phyloP scores from a whole-genome alignment of 345 rosid genomes.

The Jatropha curcas region DNA sequence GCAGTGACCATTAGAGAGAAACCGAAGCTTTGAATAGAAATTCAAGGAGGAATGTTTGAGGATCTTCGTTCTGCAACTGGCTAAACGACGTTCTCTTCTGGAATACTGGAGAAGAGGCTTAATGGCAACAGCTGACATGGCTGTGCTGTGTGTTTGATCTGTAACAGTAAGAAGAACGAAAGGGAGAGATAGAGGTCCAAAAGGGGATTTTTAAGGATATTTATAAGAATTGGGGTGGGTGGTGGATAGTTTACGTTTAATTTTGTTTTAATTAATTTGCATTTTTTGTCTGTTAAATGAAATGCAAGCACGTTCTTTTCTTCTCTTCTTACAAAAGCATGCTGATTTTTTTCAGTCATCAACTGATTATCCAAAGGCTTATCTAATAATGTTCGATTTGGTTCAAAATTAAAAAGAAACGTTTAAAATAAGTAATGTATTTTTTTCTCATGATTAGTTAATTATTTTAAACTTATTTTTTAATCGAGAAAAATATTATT shows the following conservation, averaged over 20 bases:
- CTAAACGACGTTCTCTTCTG: conserved; percentile 17
- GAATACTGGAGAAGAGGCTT: conserved; percentile 42
- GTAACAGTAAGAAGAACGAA: background rate
- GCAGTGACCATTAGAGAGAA: conserved; percentile 29
- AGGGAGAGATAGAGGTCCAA: background rate
- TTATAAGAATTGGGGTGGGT: background rate
- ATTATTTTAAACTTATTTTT: too few relatives aligned
- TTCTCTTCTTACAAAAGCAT: too few relatives aligned
- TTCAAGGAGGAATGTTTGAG: conserved; percentile 22
- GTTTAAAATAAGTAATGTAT: too few relatives aligned
- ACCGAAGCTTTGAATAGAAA: conserved; percentile 25
- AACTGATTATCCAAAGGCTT: too few relatives aligned
- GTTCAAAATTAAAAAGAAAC: too few relatives aligned
- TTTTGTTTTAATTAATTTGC: too few relatives aligned
- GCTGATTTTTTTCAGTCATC: too few relatives aligned
- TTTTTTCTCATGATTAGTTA: too few relatives aligned
- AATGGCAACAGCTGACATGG: conserved; percentile 47
- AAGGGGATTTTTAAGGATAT: background rate
- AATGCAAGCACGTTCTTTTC: too few relatives aligned
- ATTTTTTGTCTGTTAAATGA: too few relatives aligned
- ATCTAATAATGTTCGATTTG: too few relatives aligned
- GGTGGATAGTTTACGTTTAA: background rate
- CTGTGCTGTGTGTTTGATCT: conserved; percentile 14
- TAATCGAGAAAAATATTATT: too few relatives aligned
- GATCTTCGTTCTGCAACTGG: conserved; percentile 17